These are phyloP conservation scores for Protoeuglena noctilucae DNA, from an alignment of 139 green algal genomes.

Conservation along the genomic window DNA sequence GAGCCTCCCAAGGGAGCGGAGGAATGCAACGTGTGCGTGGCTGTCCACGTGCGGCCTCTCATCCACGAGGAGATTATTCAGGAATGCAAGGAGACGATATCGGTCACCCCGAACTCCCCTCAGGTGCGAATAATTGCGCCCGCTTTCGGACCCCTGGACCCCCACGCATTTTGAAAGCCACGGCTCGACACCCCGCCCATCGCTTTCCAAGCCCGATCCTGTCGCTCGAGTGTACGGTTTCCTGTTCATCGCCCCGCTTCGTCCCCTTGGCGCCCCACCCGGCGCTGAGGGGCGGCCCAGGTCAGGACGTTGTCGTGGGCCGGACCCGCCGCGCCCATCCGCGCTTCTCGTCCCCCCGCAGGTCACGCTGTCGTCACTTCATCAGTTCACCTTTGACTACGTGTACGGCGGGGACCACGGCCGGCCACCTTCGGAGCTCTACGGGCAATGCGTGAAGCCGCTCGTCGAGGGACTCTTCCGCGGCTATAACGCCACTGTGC, in stretches of 20 bases:
- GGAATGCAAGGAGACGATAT: constrained; percentile 44
- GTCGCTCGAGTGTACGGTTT: too few species aligned
- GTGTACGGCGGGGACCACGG: constrained; percentile 49
- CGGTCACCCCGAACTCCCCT: constrained; percentile 36
- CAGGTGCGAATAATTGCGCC: too few species aligned
- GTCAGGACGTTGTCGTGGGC: neutral
- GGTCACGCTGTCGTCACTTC: constrained; percentile 7
- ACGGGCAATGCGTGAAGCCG: constrained; percentile 47
- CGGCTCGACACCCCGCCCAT: too few species aligned
- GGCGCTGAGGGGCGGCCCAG: too few species aligned
- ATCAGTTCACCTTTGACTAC: constrained; percentile 67
- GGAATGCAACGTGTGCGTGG: constrained; percentile 32
- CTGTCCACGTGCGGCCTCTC: constrained; percentile 69
- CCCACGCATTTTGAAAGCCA: too few species aligned
- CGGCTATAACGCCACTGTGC: constrained; percentile 77
- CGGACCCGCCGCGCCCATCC: neutral
- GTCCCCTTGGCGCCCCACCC: too few species aligned
- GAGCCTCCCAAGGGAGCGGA: too few species aligned
- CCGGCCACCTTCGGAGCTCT: constrained; percentile 28
- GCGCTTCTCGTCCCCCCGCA: neutral
- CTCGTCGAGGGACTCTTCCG: constrained; percentile 72
- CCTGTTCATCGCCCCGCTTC: neutral
- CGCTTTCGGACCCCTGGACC: too few species aligned
- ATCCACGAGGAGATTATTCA: constrained; percentile 48
- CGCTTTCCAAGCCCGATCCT: too few species aligned